Conservation (phyloP, 2,329 filamentous ascomycete genomes). For the Raffaelea deltoideospora region DNA sequence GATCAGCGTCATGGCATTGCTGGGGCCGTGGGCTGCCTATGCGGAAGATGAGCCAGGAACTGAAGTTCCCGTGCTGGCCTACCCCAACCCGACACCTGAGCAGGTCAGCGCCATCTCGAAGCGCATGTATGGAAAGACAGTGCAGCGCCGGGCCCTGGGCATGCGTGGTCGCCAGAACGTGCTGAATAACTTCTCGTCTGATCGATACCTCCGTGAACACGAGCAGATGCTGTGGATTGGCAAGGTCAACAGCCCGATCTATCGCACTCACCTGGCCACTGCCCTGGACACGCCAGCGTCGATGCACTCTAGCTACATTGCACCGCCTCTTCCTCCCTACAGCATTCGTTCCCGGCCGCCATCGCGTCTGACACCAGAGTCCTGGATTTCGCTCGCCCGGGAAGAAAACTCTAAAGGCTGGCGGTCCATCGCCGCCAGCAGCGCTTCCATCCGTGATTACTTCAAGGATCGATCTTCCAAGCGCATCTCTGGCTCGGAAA, state of each 20-base stretch:
- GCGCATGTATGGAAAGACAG: conserved; percentile 45
- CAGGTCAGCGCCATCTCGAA: conserved; percentile 37
- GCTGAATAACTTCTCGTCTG: conserved; percentile 37
- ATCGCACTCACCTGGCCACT: background rate
- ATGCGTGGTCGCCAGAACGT: conserved; percentile 39
- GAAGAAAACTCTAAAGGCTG: conserved; percentile 2
- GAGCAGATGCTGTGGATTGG: conserved; percentile 34
- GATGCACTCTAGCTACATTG: background rate
- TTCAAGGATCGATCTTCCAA: no score
- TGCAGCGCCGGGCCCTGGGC: conserved; percentile 36
- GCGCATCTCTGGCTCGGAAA: no score
- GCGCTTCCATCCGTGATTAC: background rate
- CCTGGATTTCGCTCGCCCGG: conserved; percentile 3
- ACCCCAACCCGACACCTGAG: conserved; percentile 18
- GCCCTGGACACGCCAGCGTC: background rate
- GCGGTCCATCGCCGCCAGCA: background rate
- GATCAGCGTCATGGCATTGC: conserved; percentile 44
- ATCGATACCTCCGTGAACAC: conserved; percentile 40
- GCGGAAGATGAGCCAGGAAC: conserved; percentile 30
- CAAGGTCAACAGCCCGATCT: conserved; percentile 11
- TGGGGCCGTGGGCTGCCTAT: conserved; percentile 45
- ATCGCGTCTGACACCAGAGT: conserved; percentile 2
- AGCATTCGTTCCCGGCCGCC: background rate
- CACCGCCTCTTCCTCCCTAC: background rate
- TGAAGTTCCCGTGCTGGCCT: conserved; percentile 16